phyloP scores from a whole-genome alignment of 139 green algal species.

The Limnomonas spitsbergensis region DNA sequence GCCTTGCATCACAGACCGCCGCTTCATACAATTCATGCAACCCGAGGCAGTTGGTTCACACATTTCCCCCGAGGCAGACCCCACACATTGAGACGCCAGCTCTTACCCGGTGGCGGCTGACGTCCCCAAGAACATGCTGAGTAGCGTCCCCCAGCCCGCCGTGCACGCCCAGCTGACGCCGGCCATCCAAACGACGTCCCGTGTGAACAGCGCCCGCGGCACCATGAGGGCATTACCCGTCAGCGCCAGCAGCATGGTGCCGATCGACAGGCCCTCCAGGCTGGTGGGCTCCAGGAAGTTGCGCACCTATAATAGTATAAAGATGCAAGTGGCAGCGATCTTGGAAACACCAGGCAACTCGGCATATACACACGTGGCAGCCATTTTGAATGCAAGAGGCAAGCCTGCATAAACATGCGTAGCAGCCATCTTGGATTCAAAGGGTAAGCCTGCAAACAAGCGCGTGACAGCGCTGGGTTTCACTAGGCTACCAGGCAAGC shows the following conservation, averaged over 20 bases:
- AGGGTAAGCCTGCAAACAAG: too few species aligned
- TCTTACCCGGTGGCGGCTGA: conserved; percentile 42
- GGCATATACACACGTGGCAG: too few species aligned
- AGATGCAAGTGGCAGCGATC: background rate
- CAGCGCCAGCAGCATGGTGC: conserved; percentile 76
- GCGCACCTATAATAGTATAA: conserved; percentile 41
- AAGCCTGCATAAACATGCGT: background rate
- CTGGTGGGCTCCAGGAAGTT: conserved; percentile 70
- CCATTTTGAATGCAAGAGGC: too few species aligned
- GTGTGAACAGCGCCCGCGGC: conserved; percentile 74
- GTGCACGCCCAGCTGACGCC: conserved; percentile 65
- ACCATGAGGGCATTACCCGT: conserved; percentile 85
- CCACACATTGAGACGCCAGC: too few species aligned
- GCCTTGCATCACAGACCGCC: background rate
- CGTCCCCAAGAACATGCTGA: conserved; percentile 55
- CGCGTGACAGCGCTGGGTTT: too few species aligned
- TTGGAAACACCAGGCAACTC: too few species aligned
- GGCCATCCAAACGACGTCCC: conserved; percentile 78
- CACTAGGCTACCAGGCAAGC: too few species aligned
- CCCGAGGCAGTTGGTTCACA: background rate
- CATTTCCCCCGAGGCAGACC: background rate
- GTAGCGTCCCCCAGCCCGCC: conserved; percentile 70
- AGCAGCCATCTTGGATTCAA: too few species aligned
- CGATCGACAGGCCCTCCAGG: conserved; percentile 61
- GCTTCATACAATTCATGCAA: too few species aligned